Evolutionary conservation across 2,329 filamentous ascomycete species (phyloP).

Genomic region (Verticillium isaacii): DNA sequence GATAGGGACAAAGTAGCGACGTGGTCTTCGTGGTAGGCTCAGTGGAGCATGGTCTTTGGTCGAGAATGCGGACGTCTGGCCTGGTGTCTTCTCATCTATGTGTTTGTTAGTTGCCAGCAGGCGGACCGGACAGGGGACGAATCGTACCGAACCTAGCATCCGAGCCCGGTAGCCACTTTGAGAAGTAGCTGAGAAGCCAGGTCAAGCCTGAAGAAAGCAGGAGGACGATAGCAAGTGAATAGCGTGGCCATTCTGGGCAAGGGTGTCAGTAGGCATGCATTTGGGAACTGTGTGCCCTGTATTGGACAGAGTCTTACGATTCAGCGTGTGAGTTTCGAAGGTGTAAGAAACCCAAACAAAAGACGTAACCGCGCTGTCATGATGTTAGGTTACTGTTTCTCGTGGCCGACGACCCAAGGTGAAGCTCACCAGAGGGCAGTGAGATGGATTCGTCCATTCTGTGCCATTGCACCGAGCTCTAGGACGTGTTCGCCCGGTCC

Average conservation of each 20-base stretch:
- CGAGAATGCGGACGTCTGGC: not conserved
- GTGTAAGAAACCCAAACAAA: conserved; percentile 43
- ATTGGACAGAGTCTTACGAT: conserved; percentile 27
- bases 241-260: conserved; percentile 38
- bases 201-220: conserved; percentile 38
- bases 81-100: conserved; percentile 6
- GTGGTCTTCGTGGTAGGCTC: conserved; percentile 39
- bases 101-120: not conserved
- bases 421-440: conserved; percentile 29
- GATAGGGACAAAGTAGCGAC: conserved; percentile 38
- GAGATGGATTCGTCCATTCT: conserved; percentile 25
- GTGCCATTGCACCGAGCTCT: conserved; percentile 18
- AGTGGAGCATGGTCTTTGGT: conserved; percentile 5
- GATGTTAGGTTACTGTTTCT: not conserved
- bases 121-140: conserved; percentile 8
- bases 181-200: conserved; percentile 35
- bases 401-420: not conserved
- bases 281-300: not conserved
- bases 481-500: not conserved
- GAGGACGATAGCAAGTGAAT: conserved; percentile 42
- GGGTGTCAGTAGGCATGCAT: conserved; percentile 10
- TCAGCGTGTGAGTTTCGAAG: conserved; percentile 42
- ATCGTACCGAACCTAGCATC: conserved; percentile 28
- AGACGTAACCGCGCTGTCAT: conserved; percentile 36
- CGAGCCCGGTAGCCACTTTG: conserved; percentile 40